Evolutionary conservation across 169 alveolate genomes (phyloP), one percentile per base, ranked within the genome.

Genomic region (Plasmodium berghei): DNA sequence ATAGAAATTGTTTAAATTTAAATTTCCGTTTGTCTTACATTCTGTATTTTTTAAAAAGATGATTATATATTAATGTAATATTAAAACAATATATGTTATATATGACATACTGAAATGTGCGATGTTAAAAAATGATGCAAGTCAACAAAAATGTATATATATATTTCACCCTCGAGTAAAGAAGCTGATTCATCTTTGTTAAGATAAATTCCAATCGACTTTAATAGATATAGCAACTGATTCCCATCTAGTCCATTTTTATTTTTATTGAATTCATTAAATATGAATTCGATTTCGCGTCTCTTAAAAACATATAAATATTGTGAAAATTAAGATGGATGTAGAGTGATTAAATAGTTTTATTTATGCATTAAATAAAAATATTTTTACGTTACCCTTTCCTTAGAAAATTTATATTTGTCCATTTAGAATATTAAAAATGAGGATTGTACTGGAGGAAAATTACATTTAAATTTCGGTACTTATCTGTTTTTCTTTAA

Each of bases 231-330:
- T 55, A 80, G 46, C 58, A 80, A n/a, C 34, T 64, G 34, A 45
- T 80, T 69, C 34, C 90, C 90, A 67, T 69, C 64, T 67, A 80
- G 22, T 22, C 90, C 90, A 16, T 80, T 58, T 55, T 80, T 80
- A 40, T 62, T 48, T 61, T 67, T 80, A 80, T 80, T 48, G 70
- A 67, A 80, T 80, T 80, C 90, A 24, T 80, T 80, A 80, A 67
- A 80, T 66, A 80, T 80, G 26, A 62, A 80, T 61, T 80, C 75
- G 45, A 80, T 67, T 58, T 80, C 90, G 20, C 42, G 20, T 71
- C 90, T 80, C 90, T 80, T 80, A 66, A 80, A 55, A 52, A 70
- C 5, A 42, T 20, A 56, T 63, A 16, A 62, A 52, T 9, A 75
- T 49, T 26, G 46, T 48, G 40, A n/a, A 28, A 9, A 46, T 56